These are phyloP conservation scores for Apodospora peruviana DNA, from an alignment of 495 filamentous ascomycete genomes.

Conservation along the genomic window DNA sequence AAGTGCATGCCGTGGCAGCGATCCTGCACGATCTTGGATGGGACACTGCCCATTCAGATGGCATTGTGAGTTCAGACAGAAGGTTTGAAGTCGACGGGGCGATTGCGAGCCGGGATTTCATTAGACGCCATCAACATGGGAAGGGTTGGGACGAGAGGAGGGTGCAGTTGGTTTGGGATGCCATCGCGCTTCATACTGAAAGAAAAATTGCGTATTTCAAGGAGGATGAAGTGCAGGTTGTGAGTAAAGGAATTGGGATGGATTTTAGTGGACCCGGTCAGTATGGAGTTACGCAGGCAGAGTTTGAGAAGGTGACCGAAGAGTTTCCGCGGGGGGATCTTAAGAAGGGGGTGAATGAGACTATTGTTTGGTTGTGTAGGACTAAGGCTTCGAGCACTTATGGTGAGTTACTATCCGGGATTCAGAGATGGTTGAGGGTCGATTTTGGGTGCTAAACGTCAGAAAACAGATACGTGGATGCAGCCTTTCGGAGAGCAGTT, in stretches of 20 bases:
- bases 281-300: slow-evolving; percentile 9
- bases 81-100: slow-evolving; percentile 58
- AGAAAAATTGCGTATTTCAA: slow-evolving; percentile 36
- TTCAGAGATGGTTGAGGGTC: no score
- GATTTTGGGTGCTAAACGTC: no score
- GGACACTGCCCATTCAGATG: slow-evolving; percentile 23
- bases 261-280: slow-evolving; percentile 45
- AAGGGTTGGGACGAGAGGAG: slow-evolving; percentile 31
- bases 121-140: slow-evolving; percentile 19
- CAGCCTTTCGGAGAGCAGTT: neutral
- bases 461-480: slow-evolving; percentile 2
- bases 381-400: slow-evolving; percentile 18
- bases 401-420: slow-evolving; percentile 7
- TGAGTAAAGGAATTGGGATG: slow-evolving; percentile 35
- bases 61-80: slow-evolving; percentile 38
- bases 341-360: slow-evolving; percentile 16
- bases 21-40: slow-evolving; percentile 54
- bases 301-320: slow-evolving; percentile 26
- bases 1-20: slow-evolving; percentile 43
- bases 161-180: slow-evolving; percentile 48
- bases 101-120: slow-evolving; percentile 40
- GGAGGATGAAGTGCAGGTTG: slow-evolving; percentile 38
- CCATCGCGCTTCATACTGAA: slow-evolving; percentile 48
- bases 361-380: slow-evolving; percentile 20
- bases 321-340: slow-evolving; percentile 33